Base-by-base conservation (phyloP, 495 filamentous ascomycete species). In the Massariosphaeria phaeospora region DNA sequence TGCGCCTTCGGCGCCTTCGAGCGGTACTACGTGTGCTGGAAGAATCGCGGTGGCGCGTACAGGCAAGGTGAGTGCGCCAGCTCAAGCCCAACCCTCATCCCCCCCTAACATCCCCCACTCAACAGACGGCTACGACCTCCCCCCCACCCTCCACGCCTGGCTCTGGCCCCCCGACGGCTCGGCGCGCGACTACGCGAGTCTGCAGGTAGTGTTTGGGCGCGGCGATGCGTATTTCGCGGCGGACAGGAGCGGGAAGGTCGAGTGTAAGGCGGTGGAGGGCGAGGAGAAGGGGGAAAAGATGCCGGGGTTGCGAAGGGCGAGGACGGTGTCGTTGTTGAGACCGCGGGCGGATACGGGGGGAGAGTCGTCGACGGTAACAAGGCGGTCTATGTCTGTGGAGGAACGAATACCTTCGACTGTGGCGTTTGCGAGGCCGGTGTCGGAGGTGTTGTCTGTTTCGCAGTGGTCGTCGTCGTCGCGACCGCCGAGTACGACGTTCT, bases 201-300 rank as follows among this genome's bases (percentile, higher is more conserved):
- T 74, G 3, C 72, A 74, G 45, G 71, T 74, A 5, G 63, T 73
- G 23, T 62, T 74, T 23, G 67, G 70, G 8, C 68, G 70, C 23
- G 69, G 71, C 15, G 67, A 73, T 48, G 70, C 66, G 9, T 74
- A 72, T 55, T 73, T 67, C 45, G 72, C 71, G 1, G 72, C 71
- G 2, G 72, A 74, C 35, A 56, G 68, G 47, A 58, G 68, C 35
- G 69, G 70, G n/a, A 72, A 73, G 40, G 44, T 72, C 11, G 55
- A 59, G 27, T 45, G 47, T 31, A 55, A 59, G 38, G 52, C 56
- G 40, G 24, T 47, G 13, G 52, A 62, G 33, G 13, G 27, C 13
- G 9, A 25, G 4, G 21, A 45, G 24, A 45, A 47, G 21, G 7
- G 39, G 18, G 59, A 62, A 4, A 62, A 57, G 33, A n/a, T n/a